Evolutionary conservation across 352 stramenopile genomes (phyloP), one percentile per base, ranked within the genome.

Genomic region (Pseudoperonospora humuli): DNA sequence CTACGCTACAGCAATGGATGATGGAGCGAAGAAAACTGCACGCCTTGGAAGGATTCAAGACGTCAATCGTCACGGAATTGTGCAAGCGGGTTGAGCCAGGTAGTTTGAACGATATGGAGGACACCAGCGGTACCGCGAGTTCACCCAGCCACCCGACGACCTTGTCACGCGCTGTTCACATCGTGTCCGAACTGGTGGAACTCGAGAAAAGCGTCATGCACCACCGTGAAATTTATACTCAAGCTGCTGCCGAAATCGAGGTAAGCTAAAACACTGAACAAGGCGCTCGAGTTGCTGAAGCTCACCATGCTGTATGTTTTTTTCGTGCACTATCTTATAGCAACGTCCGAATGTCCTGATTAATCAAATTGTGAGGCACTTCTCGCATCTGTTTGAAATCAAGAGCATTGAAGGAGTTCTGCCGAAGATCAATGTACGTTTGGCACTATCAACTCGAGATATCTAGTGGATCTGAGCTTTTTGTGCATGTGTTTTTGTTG

Each of bases 291-390:
- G 15, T 32, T 34, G 14, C 10, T 6, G 26, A 49, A 18, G 29
- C 42, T 61, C 14, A 49, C 20, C 10, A 34, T 37, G 35, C 42
- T 27, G 23, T 39, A 15, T 54, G 25, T 18, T 39, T 1, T 15
- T n/a, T n/a, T n/a, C n/a, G n/a, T 34, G 17, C 40, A 15, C 37
- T 18, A 15, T 31, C 23, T 7, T 53, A 7, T 24, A 87, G 75
- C 70, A 78, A 21, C 72, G 75, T 14, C 84, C 84, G 20, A 82
- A 76, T 17, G 62, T 93, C 9, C 47, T 95, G 13, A 69, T 93
- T 14, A 89, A 95, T 44, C 75, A 89, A 34, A 90, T 94, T 18
- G 79, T 96, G 7, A 67, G 70, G 21, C 84, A 96, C 23, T 94
- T 95, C 43, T 84, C 70, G 18, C 76, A 94, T 31, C 59, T 96